Evolutionary conservation across 129 eudicot genomes (phyloP), one percentile per base, ranked within the genome.

Genomic region (Pseudognaphalium luteoalbum): DNA sequence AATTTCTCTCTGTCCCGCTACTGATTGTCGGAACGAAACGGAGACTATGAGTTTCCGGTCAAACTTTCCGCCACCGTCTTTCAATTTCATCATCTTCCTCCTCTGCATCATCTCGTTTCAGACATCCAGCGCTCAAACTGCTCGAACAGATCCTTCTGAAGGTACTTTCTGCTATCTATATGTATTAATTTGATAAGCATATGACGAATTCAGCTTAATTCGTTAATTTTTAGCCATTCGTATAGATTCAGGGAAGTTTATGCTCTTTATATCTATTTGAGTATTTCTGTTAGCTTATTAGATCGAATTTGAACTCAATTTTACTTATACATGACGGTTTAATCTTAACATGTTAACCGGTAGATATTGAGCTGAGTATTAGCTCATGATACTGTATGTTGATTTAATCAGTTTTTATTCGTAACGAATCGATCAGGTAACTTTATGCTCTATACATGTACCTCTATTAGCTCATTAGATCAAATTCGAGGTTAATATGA

Each of bases 101-200:
- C 4, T 77, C 78, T 66, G 80, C 76, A 50, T 78, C 76, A 1
- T 65, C 59, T 5, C 34, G 35, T 58, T 71, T n/a, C 65, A 39
- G 61, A 52, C 51, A 25, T 72, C 73, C 29, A 2, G 7, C 58
- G 78, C 76, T 44, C 86, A 82, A 77, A 71, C 78, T 42, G 54
- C 70, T 28, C 69, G 80, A 39, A 80, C 85, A 60, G 80, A 72
- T 71, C 85, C 88, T 56, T 77, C 85, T 28, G 85, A 84, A 84
- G 88, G 88, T 84, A 75, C 75, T n/a, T 4, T 17, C 19, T 50
- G 44, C 63, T 70, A 41, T 60, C 50, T 37, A 21, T 76, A 22
- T 51, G 57, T 69, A 60, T 44, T 73, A 28, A 73, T 1, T 44
- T 37, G 61, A 73, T 66, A 65, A 15, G n/a, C 16, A 56, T 35